These are phyloP conservation scores for Camelina laxa DNA, from an alignment of 345 rosid species.

Conservation along the genomic window DNA sequence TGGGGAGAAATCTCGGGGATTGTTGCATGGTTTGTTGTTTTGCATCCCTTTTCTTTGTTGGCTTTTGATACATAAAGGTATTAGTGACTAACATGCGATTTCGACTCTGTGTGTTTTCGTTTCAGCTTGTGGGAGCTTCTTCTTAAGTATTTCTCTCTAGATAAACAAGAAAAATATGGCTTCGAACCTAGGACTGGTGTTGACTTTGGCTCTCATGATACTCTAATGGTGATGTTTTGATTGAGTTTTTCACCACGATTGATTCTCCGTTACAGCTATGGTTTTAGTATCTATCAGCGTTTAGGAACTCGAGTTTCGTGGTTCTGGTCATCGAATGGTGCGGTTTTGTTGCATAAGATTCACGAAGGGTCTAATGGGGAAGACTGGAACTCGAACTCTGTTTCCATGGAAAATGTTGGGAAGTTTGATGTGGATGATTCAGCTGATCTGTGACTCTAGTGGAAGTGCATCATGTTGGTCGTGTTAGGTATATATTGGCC, in stretches of 20 bases:
- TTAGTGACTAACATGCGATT: neutral
- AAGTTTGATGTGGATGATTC: conserved; percentile 47
- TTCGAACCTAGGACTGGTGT: conserved; percentile 24
- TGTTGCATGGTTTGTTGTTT: conserved; percentile 42
- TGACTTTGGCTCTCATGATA: conserved; percentile 23
- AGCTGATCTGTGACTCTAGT: conserved; percentile 55
- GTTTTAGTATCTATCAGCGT: conserved; percentile 66
- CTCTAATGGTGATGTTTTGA: conserved; percentile 64
- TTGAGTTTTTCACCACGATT: conserved; percentile 59
- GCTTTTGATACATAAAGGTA: no score
- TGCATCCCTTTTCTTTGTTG: conserved; percentile 7
- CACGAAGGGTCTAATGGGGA: conserved; percentile 67
- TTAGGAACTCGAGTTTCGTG: conserved; percentile 75
- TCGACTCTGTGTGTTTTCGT: neutral
- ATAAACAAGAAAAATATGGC: conserved; percentile 16
- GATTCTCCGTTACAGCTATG: conserved; percentile 73
- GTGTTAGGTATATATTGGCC: conserved; percentile 71
- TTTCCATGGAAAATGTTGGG: conserved; percentile 61
- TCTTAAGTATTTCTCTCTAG: conserved; percentile 22
- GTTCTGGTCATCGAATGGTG: conserved; percentile 86
- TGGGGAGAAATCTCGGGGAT: conserved; percentile 35
- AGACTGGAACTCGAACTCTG: conserved; percentile 62
- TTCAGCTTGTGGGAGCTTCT: conserved; percentile 47
- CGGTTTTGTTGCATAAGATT: conserved; percentile 64
- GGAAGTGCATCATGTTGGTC: conserved; percentile 90